Conservation (phyloP, 2,329 filamentous ascomycete genomes). For the Pseudonectria foliicola region DNA sequence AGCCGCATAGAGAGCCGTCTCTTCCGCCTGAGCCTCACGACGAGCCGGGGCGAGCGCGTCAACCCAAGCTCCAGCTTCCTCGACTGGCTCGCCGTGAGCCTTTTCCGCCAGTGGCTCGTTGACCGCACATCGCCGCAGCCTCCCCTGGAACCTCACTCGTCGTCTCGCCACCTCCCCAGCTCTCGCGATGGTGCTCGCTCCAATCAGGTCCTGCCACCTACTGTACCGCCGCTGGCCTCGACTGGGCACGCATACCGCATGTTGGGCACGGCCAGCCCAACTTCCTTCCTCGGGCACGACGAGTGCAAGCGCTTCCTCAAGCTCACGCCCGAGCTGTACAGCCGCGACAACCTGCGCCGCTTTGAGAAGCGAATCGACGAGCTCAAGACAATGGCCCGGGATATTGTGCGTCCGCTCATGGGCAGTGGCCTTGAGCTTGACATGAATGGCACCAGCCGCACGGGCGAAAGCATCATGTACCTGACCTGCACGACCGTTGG, state of each 20-base stretch:
- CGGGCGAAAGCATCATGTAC: slow-evolving; percentile 38
- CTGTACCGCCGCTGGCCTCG: slow-evolving; percentile 45
- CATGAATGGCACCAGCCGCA: slow-evolving; percentile 37
- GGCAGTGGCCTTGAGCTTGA: slow-evolving; percentile 79
- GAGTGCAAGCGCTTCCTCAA: slow-evolving; percentile 90
- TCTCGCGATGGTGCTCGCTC: slow-evolving; percentile 24
- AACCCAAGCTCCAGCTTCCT: slow-evolving; percentile 72
- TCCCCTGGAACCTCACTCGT: slow-evolving; percentile 23
- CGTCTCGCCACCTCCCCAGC: slow-evolving; percentile 6
- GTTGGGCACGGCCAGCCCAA: slow-evolving; percentile 54
- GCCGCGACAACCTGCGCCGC: slow-evolving; percentile 72
- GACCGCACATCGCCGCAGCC: slow-evolving; percentile 75
- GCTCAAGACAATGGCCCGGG: slow-evolving; percentile 74
- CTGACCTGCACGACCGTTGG: slow-evolving; percentile 44
- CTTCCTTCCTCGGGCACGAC: slow-evolving; percentile 70
- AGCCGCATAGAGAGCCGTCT: slow-evolving; percentile 72
- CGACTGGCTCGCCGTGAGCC: slow-evolving; percentile 79
- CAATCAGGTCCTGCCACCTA: slow-evolving; percentile 29
- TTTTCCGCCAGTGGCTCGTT: slow-evolving; percentile 90
- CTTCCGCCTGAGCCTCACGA: slow-evolving; percentile 74
- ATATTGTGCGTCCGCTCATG: slow-evolving; percentile 80
- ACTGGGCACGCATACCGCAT: slow-evolving; percentile 70
- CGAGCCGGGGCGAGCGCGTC: slow-evolving; percentile 73
- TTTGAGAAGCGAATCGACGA: slow-evolving; percentile 88
- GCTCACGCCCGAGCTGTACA: slow-evolving; percentile 73